Conservation (phyloP, 495 filamentous ascomycete species). For the Neurospora terricola region DNA sequence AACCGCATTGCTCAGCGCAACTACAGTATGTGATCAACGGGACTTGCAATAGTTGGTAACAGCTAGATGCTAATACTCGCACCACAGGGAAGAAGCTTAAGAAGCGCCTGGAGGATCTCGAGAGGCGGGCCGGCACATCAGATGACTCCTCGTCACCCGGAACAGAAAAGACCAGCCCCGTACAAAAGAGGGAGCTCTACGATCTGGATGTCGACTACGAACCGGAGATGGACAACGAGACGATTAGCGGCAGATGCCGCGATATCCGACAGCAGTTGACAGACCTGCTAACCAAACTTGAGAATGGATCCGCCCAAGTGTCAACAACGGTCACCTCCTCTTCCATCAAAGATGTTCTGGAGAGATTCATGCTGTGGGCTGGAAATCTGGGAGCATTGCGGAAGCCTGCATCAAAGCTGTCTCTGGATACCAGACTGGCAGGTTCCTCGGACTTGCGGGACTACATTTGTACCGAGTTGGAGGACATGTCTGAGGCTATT, state of each 20-base stretch:
- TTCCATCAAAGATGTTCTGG: slow-evolving; percentile 1
- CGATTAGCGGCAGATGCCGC: neutral
- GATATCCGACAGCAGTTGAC: neutral
- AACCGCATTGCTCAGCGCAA: slow-evolving; percentile 97
- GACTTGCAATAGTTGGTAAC: neutral
- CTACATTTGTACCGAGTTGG: neutral
- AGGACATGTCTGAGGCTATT: neutral
- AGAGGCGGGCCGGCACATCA: slow-evolving; percentile 78
- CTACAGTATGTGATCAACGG: slow-evolving; percentile 64
- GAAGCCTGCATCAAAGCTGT: neutral
- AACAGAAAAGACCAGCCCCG: slow-evolving; percentile 27
- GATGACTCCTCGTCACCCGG: slow-evolving; percentile 51
- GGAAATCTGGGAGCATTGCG: slow-evolving; percentile 9
- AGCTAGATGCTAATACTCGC: slow-evolving; percentile 4
- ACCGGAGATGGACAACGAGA: neutral
- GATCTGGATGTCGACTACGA: neutral
- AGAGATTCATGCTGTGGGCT: slow-evolving; percentile 10
- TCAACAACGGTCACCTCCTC: neutral
- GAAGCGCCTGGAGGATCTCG: slow-evolving; percentile 91
- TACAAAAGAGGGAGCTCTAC: too few species aligned
- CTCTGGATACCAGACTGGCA: slow-evolving; percentile 4
- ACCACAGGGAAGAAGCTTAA: slow-evolving; percentile 92
- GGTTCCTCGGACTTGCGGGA: neutral
- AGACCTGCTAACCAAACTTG: neutral
- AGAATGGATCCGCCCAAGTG: neutral